phyloP scores from a whole-genome alignment of 495 filamentous ascomycete species.

The Neurospora africana region DNA sequence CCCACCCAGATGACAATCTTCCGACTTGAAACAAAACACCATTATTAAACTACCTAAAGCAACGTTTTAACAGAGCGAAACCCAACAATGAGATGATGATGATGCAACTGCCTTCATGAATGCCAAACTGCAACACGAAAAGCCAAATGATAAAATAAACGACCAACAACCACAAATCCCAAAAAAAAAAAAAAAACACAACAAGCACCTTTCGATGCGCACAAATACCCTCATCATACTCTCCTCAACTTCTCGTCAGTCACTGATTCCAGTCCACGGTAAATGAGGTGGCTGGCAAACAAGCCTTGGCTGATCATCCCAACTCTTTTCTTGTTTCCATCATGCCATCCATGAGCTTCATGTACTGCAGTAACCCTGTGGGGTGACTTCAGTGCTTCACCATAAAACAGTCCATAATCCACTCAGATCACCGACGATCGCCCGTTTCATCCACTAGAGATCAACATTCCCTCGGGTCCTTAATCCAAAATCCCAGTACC shows the following conservation, averaged over 20 bases:
- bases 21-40: background rate
- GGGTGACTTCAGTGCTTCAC: background rate
- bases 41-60: background rate
- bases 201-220: background rate
- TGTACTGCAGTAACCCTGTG: background rate
- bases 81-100: background rate
- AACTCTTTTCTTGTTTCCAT: background rate
- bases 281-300: background rate
- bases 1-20: background rate
- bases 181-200: background rate
- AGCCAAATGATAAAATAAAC: background rate
- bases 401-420: background rate
- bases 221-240: background rate
- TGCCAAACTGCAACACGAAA: background rate
- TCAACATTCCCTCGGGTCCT: background rate
- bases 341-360: background rate
- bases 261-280: background rate
- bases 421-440: background rate
- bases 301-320: background rate
- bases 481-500: background rate
- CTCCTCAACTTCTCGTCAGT: background rate
- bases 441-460: background rate
- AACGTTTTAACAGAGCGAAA: background rate
- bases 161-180: background rate
- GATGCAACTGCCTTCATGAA: background rate